A percentile compares a stretch with the other conserved stretches of the same genome.
These are phyloP conservation scores for Roridomyces roridus DNA, from an alignment of 768 basidiomycete genomes.

Conservation along the genomic window DNA sequence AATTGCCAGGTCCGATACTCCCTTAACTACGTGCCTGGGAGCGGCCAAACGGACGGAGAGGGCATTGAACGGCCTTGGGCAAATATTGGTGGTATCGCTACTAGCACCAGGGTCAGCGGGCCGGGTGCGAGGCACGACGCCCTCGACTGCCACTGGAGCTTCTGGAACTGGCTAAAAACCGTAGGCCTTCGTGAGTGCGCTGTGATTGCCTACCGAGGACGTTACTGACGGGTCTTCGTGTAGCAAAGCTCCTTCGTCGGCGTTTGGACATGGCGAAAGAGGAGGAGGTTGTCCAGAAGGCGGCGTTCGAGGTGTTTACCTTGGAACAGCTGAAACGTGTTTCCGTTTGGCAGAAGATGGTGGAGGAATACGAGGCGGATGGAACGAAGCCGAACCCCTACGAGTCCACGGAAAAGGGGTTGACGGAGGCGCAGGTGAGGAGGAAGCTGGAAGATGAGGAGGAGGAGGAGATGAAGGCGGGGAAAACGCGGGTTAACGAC, in stretches of 20 bases:
- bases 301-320: slow-evolving; percentile 4
- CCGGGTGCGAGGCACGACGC: slow-evolving; percentile 32
- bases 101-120: no score
- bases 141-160: slow-evolving; percentile 33
- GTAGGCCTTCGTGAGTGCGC: slow-evolving; percentile 27
- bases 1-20: slow-evolving; percentile 26
- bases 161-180: slow-evolving; percentile 35
- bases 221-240: neutral
- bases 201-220: neutral
- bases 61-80: no score
- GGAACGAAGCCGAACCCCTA: neutral
- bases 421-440: neutral
- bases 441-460: neutral
- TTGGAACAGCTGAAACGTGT: neutral
- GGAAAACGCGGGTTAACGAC: neutral
- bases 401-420: neutral
- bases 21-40: slow-evolving; percentile 33
- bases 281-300: neutral
- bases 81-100: no score
- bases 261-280: neutral
- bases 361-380: slow-evolving; percentile 3
- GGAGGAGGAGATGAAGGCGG: neutral
- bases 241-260: neutral
- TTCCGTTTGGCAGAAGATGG: neutral
- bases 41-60: no score